phyloP scores from a whole-genome alignment of 495 filamentous ascomycete genomes.

The Rostrohypoxylon terebratum region DNA sequence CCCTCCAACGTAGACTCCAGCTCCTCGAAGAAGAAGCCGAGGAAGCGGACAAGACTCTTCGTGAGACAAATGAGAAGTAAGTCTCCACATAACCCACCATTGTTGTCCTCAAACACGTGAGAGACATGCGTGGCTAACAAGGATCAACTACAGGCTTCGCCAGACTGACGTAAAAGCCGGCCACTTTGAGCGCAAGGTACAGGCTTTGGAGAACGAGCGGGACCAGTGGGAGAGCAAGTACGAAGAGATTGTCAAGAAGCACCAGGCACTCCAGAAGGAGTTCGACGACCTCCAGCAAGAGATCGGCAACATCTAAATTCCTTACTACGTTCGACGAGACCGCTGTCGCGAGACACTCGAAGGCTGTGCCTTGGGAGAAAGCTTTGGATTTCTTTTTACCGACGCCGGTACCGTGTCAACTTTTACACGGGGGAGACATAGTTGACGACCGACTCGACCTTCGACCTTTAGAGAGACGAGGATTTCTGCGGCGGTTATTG shows the following conservation, averaged over 20 bases:
- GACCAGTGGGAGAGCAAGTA: conserved; percentile 97
- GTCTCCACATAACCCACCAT: conserved; percentile 46
- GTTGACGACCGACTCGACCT: conserved; percentile 30
- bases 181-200: conserved; percentile 99
- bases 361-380: conserved; percentile 33
- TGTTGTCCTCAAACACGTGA: background rate
- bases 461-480: conserved; percentile 18
- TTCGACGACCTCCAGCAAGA: conserved; percentile 87
- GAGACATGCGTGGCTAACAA: conserved; percentile 45
- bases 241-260: conserved; percentile 94
- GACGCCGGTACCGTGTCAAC: conserved; percentile 35
- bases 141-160: conserved; percentile 74
- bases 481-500: conserved; percentile 27
- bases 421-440: conserved; percentile 18
- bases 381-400: conserved; percentile 32
- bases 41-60: conserved; percentile 90
- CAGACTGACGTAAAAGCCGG: conserved; percentile 99
- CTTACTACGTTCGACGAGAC: conserved; percentile 34
- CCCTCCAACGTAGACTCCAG: conserved; percentile 89
- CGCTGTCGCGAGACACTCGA: conserved; percentile 31
- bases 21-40: conserved; percentile 97
- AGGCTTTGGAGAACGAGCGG: conserved; percentile 87
- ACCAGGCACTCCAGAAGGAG: conserved; percentile 85
- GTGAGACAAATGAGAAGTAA: conserved; percentile 98
- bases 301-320: conserved; percentile 88